A percentile compares a stretch with the other conserved stretches of the same genome.
These are phyloP conservation scores for Dothistroma septosporum DNA, from an alignment of 2,329 filamentous ascomycete genomes.

Conservation along the genomic window DNA sequence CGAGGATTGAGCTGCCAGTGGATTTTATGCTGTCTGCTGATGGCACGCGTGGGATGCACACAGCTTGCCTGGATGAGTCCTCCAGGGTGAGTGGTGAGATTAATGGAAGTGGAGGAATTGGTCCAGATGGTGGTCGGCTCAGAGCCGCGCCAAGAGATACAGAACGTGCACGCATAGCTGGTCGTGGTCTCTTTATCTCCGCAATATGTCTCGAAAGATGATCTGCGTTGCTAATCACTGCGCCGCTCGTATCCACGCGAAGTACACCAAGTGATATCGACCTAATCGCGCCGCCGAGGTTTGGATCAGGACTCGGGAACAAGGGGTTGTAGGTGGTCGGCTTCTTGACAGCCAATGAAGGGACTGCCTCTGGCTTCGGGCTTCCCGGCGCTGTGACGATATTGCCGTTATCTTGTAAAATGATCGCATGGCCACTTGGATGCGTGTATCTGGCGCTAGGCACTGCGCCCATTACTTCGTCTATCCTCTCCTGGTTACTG, in stretches of 20 bases:
- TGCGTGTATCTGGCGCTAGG: background rate
- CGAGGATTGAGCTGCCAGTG: conserved; percentile 40
- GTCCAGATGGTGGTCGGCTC: conserved; percentile 40
- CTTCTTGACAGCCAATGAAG: conserved; percentile 29
- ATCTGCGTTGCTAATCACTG: conserved; percentile 15
- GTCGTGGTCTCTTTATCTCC: conserved; percentile 15
- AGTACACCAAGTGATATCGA: conserved; percentile 30
- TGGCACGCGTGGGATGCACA: conserved; percentile 37
- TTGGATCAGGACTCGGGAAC: conserved; percentile 20
- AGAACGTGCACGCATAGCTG: conserved; percentile 30
- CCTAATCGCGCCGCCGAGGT: conserved; percentile 15
- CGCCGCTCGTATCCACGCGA: conserved; percentile 13
- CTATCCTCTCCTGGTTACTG: background rate
- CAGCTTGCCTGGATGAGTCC: conserved; percentile 13
- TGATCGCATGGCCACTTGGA: background rate
- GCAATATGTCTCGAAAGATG: conserved; percentile 4
- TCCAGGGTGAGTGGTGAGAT: conserved; percentile 19
- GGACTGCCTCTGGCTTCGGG: conserved; percentile 25
- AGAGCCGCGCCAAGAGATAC: conserved; percentile 34
- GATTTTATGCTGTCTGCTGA: conserved; percentile 42
- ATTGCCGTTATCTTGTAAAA: background rate
- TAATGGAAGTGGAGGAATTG: conserved; percentile 43
- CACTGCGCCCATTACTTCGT: background rate
- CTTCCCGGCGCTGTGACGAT: conserved; percentile 19
- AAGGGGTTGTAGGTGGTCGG: conserved; percentile 24